Conservation (phyloP, 805 yeast species). For the Starmerella bombi region DNA sequence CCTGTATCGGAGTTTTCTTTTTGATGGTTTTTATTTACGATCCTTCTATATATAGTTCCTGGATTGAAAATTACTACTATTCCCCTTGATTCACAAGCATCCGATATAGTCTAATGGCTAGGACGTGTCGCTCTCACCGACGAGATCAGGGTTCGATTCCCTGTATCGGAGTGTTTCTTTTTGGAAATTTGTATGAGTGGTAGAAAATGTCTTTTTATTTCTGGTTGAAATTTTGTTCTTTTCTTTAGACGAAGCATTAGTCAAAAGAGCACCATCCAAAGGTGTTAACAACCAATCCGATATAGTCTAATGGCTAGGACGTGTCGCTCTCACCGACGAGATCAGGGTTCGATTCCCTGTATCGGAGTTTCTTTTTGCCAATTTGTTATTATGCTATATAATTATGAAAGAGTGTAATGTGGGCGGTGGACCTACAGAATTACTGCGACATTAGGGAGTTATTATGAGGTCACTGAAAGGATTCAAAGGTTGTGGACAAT, state of each 20-base stretch:
- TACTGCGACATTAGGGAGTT: too few relatives aligned
- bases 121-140: constrained; percentile 25
- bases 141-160: constrained; percentile 24
- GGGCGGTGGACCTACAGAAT: too few relatives aligned
- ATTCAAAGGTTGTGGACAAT: too few relatives aligned
- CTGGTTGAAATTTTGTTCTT: not conserved
- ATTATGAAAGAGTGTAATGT: too few relatives aligned
- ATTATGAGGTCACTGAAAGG: too few relatives aligned
- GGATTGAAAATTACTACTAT: not conserved
- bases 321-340: constrained; percentile 20
- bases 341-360: constrained; percentile 19
- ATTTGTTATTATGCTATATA: too few relatives aligned
- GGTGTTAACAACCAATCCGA: constrained; percentile 4
- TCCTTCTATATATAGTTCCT: not conserved
- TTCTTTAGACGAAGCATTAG: not conserved
- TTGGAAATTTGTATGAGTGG: not conserved
- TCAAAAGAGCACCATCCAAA: not conserved
- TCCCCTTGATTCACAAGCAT: not conserved
- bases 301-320: constrained; percentile 20
- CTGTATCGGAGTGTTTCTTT: constrained; percentile 20
- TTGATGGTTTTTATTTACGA: not conserved
- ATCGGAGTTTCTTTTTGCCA: constrained; percentile 14
- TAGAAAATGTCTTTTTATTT: not conserved
- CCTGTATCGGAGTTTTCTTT: constrained; percentile 3
- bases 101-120: constrained; percentile 25